phyloP scores from a whole-genome alignment of 2,329 filamentous ascomycete species.

The Boeremia exigua region DNA sequence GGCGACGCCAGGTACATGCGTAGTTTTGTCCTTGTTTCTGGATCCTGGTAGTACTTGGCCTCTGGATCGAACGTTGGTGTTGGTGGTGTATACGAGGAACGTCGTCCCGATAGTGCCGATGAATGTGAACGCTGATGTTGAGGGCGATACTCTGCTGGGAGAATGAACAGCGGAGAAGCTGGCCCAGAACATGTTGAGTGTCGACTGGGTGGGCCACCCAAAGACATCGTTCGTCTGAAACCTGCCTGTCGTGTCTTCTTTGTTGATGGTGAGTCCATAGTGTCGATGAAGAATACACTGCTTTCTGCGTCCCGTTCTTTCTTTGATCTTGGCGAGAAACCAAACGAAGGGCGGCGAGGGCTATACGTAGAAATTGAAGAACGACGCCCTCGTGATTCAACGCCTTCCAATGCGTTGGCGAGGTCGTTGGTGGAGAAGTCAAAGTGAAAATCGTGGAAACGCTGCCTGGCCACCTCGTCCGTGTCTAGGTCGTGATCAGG shows the following conservation, averaged over 20 bases:
- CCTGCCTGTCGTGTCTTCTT: slow-evolving; percentile 54
- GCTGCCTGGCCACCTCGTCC: slow-evolving; percentile 32
- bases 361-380: slow-evolving; percentile 29
- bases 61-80: slow-evolving; percentile 63
- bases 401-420: slow-evolving; percentile 9
- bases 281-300: slow-evolving; percentile 33
- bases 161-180: slow-evolving; percentile 44
- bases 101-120: slow-evolving; percentile 34
- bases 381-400: slow-evolving; percentile 26
- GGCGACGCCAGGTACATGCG: slow-evolving; percentile 86
- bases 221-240: slow-evolving; percentile 66
- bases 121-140: slow-evolving; percentile 43
- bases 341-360: slow-evolving; percentile 23
- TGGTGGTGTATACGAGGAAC: slow-evolving; percentile 35
- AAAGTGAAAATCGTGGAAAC: slow-evolving; percentile 43
- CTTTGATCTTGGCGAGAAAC: slow-evolving; percentile 16
- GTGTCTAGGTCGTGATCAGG: slow-evolving; percentile 10
- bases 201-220: slow-evolving; percentile 70
- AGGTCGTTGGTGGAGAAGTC: slow-evolving; percentile 27
- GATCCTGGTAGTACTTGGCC: slow-evolving; percentile 87
- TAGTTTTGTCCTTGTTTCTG: slow-evolving; percentile 84
- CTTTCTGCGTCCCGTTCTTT: slow-evolving; percentile 26
- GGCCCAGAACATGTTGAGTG: slow-evolving; percentile 58
- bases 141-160: slow-evolving; percentile 28
- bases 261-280: slow-evolving; percentile 27